These are phyloP conservation scores for Debaryomycetaceae sp. DNA, from an alignment of 1,139 yeast species.

Conservation along the genomic window DNA sequence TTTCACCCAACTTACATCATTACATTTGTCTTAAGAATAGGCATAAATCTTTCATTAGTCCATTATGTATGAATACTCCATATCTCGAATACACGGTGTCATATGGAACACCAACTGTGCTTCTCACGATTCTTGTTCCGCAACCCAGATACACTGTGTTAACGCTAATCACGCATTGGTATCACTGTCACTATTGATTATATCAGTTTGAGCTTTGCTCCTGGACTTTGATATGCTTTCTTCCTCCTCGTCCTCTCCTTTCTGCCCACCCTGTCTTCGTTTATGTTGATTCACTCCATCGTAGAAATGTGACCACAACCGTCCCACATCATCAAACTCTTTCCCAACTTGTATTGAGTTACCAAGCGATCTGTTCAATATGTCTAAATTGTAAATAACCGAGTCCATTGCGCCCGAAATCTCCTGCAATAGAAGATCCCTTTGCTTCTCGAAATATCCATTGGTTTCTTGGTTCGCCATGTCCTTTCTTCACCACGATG, in stretches of 20 bases:
- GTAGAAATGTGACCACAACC: slow-evolving; percentile 42
- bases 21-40: too few species aligned
- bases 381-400: slow-evolving; percentile 39
- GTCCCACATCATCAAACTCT: slow-evolving; percentile 44
- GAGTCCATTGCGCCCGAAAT: slow-evolving; percentile 38
- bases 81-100: too few species aligned
- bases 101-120: too few species aligned
- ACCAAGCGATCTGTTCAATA: slow-evolving; percentile 38
- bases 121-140: too few species aligned
- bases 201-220: not conserved
- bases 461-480: slow-evolving; percentile 7
- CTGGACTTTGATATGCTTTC: not conserved
- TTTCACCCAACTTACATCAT: too few species aligned
- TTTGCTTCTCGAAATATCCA: slow-evolving; percentile 36
- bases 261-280: slow-evolving; percentile 6
- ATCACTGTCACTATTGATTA: not conserved
- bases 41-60: too few species aligned
- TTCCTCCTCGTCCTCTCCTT: slow-evolving; percentile 3
- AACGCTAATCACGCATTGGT: not conserved
- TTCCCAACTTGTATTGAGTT: slow-evolving; percentile 44
- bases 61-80: too few species aligned
- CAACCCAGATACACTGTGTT: too few species aligned
- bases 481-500: too few species aligned
- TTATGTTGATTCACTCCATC: slow-evolving; percentile 30
- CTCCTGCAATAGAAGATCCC: slow-evolving; percentile 43